These are phyloP conservation scores for Barnettozyma salicaria DNA, from an alignment of 805 yeast species.

Conservation along the genomic window DNA sequence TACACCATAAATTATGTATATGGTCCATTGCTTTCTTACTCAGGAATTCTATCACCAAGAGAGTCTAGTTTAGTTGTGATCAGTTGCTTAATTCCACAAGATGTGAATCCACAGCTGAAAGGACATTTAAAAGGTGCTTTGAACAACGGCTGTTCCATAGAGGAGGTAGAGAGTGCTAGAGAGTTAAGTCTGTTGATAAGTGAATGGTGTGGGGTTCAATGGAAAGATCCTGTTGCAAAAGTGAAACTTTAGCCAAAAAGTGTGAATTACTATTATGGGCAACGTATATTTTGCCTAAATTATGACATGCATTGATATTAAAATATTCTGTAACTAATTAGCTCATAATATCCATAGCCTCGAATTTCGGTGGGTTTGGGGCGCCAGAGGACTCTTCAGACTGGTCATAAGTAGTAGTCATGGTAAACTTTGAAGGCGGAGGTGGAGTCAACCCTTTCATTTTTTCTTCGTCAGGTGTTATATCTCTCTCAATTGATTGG, in stretches of 20 bases:
- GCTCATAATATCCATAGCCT: slow-evolving; percentile 14
- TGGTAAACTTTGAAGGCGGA: slow-evolving; percentile 8
- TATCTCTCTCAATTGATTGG: not conserved
- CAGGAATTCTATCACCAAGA: slow-evolving; percentile 51
- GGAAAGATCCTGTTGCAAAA: slow-evolving; percentile 40
- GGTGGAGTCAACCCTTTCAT: slow-evolving; percentile 19
- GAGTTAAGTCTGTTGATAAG: slow-evolving; percentile 57
- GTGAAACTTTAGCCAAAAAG: slow-evolving; percentile 18
- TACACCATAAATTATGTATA: slow-evolving; percentile 69
- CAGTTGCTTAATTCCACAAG: slow-evolving; percentile 82
- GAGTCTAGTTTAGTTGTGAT: slow-evolving; percentile 77
- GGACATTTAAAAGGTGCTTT: slow-evolving; percentile 87
- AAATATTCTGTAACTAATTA: not conserved
- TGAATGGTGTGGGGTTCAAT: slow-evolving; percentile 66
- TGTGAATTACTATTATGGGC: not conserved
- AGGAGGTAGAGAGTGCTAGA: slow-evolving; percentile 56
- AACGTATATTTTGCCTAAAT: not conserved
- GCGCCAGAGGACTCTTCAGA: slow-evolving; percentile 1
- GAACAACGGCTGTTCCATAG: slow-evolving; percentile 65
- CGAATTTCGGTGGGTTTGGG: slow-evolving; percentile 3
- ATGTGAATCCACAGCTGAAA: slow-evolving; percentile 86
- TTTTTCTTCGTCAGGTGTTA: slow-evolving; percentile 4
- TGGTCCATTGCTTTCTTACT: slow-evolving; percentile 67
- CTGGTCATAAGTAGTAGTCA: slow-evolving; percentile 4
- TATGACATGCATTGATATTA: not conserved